These are phyloP conservation scores for Boletus bicolor DNA, from an alignment of 768 basidiomycete genomes.

Conservation along the genomic window DNA sequence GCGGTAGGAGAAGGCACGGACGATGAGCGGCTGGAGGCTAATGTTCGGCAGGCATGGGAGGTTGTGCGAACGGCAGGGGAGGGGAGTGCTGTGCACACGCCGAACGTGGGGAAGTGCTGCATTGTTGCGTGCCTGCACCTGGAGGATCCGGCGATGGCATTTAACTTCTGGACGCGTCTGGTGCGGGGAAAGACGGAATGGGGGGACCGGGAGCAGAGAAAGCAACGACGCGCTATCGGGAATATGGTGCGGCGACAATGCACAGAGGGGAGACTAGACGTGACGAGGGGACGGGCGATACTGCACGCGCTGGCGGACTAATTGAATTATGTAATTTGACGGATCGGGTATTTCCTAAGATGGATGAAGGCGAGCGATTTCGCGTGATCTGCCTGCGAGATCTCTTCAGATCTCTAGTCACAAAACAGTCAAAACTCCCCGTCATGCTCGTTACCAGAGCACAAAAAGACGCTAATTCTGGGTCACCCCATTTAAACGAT, in stretches of 20 bases:
- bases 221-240: slow-evolving; percentile 42
- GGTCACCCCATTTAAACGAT: slow-evolving; percentile 37
- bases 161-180: slow-evolving; percentile 55
- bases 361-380: too few relatives aligned
- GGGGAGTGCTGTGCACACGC: slow-evolving; percentile 37
- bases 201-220: slow-evolving; percentile 44
- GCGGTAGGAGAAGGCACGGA: slow-evolving; percentile 24
- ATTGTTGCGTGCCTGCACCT: slow-evolving; percentile 48
- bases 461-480: slow-evolving; percentile 62
- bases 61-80: slow-evolving; percentile 40
- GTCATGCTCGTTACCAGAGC: slow-evolving; percentile 64
- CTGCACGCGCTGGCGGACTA: slow-evolving; percentile 17
- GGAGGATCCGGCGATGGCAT: slow-evolving; percentile 51
- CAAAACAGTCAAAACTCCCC: too few relatives aligned
- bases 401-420: too few relatives aligned
- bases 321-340: too few relatives aligned
- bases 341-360: too few relatives aligned
- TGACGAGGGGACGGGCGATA: slow-evolving; percentile 17
- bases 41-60: slow-evolving; percentile 41
- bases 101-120: slow-evolving; percentile 50
- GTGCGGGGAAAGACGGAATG: slow-evolving; percentile 45
- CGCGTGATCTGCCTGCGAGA: too few relatives aligned
- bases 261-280: slow-evolving; percentile 26
- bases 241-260: slow-evolving; percentile 30
- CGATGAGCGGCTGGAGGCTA: slow-evolving; percentile 27